Conservation (phyloP, 345 rosid species). For the Populus tremula region DNA sequence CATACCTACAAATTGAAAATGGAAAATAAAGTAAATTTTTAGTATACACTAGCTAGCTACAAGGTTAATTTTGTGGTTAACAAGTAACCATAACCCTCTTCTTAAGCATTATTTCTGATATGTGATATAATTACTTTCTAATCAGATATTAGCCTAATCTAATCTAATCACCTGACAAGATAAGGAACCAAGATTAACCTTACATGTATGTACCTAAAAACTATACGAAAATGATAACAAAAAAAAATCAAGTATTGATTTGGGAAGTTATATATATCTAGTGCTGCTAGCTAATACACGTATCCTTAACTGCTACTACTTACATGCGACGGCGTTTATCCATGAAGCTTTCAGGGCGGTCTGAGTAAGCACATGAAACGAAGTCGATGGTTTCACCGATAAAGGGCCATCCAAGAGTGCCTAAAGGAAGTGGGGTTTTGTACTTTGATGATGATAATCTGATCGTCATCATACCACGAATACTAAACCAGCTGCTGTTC, state of each 20-base stretch:
- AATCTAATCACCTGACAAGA: not conserved
- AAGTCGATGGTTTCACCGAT: slow-evolving; percentile 89
- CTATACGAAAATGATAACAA: not conserved
- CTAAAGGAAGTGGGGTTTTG: slow-evolving; percentile 50
- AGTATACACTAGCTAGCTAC: not conserved
- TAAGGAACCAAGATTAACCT: not conserved
- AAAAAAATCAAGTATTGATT: too few relatives aligned
- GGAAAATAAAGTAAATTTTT: not conserved
- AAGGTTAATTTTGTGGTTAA: not conserved
- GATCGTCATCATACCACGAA: not conserved
- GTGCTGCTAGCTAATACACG: too few relatives aligned
- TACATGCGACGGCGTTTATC: slow-evolving; percentile 73
- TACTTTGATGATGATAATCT: slow-evolving; percentile 10
- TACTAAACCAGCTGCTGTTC: slow-evolving; percentile 24
- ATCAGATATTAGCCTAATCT: not conserved
- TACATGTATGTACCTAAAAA: not conserved
- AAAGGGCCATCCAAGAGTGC: slow-evolving; percentile 85
- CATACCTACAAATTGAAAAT: slow-evolving; percentile 46
- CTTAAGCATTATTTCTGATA: not conserved
- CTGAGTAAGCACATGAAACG: slow-evolving; percentile 73
- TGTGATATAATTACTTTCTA: not conserved
- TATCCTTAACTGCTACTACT: not conserved
- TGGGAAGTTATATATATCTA: too few relatives aligned
- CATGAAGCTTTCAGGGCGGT: slow-evolving; percentile 87
- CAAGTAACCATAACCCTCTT: not conserved